phyloP scores from a whole-genome alignment of 352 stramenopile genomes.

The Pythium coloratum region DNA sequence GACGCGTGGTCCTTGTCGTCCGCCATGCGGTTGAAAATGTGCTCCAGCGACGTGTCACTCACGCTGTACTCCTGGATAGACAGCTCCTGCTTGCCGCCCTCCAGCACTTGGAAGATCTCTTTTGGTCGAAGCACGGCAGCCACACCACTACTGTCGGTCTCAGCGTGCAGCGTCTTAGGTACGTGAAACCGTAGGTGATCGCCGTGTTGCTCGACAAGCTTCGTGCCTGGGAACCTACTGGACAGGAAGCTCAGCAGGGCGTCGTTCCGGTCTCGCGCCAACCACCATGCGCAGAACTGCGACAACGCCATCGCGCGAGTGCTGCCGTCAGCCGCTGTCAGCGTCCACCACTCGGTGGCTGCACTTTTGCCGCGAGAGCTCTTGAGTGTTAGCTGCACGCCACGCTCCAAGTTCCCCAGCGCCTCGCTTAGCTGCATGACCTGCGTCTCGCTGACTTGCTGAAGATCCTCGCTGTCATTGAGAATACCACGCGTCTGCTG shows the following conservation, averaged over 20 bases:
- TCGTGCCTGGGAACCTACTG: constrained; percentile 14
- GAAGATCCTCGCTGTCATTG: neutral
- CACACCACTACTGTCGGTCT: neutral
- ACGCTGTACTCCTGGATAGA: constrained; percentile 87
- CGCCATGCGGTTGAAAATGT: constrained; percentile 94
- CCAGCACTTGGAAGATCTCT: constrained; percentile 74
- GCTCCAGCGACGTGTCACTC: constrained; percentile 88
- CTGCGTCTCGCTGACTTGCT: constrained; percentile 8
- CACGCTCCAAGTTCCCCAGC: constrained; percentile 9
- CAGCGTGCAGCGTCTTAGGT: constrained; percentile 19
- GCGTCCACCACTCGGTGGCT: constrained; percentile 8
- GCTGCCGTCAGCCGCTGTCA: neutral
- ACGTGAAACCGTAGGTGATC: constrained; percentile 34
- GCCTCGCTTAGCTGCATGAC: constrained; percentile 9
- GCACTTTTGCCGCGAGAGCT: neutral
- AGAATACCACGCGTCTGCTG: neutral
- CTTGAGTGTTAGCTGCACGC: constrained; percentile 6
- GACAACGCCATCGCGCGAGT: constrained; percentile 7
- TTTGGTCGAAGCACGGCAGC: constrained; percentile 14
- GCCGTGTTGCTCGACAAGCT: constrained; percentile 68
- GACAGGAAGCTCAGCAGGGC: constrained; percentile 20
- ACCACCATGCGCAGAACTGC: constrained; percentile 24
- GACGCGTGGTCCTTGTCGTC: constrained; percentile 12
- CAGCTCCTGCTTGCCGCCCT: constrained; percentile 60
- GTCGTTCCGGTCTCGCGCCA: constrained; percentile 16